Evolutionary conservation across 2,329 filamentous ascomycete genomes (phyloP), one percentile per base, ranked within the genome.

Genomic region (Monosporascus sp.): DNA sequence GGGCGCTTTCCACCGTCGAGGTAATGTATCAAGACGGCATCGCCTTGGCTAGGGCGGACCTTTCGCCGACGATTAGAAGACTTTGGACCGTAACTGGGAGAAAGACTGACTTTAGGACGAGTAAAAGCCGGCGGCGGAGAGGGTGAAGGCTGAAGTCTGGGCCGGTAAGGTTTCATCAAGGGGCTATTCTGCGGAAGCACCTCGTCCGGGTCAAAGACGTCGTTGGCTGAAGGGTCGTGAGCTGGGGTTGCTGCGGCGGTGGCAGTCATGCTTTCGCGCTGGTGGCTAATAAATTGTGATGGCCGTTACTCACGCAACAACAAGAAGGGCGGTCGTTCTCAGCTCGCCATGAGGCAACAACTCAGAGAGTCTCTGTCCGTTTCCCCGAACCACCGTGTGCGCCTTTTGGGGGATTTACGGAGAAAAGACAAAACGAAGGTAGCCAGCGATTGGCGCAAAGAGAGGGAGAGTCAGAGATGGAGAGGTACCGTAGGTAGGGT

Each of bases 21-120:
- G 68, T 78, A 76, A 53, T 74, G 72, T 58, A 93, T 78, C 68
- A 93, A 77, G 58, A 89, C 84, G 61, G 77, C 81, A 78, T 88
- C 84, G 62, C 80, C 82, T 65, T 81, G 80, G 62, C 74, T 82
- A 43, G 80, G 74, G 59, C 70, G 75, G 57, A 78, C 71, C 79
- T 82, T 83, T 63, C 67, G 74, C 59, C 70, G 72, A 76, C 74
- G 71, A 75, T 78, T 78, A 76, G 75, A 72, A 65, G 75, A 77
- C 66, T 74, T 75, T 68, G 70, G 67, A 61, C 68, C 69, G 55
- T 63, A 63, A 58, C 63, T 70, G 61, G 63, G 65, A 68, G 65
- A 65, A 61, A 66, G 68, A 75, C 74, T 75, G 68, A 73, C 69
- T 70, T 68, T 70, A 64, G 72, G 70, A 65, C 69, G 65, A 62